These are phyloP conservation scores for Papiliotrema laurentii DNA, from an alignment of 1,284 basidiomycete genomes.

Conservation along the genomic window DNA sequence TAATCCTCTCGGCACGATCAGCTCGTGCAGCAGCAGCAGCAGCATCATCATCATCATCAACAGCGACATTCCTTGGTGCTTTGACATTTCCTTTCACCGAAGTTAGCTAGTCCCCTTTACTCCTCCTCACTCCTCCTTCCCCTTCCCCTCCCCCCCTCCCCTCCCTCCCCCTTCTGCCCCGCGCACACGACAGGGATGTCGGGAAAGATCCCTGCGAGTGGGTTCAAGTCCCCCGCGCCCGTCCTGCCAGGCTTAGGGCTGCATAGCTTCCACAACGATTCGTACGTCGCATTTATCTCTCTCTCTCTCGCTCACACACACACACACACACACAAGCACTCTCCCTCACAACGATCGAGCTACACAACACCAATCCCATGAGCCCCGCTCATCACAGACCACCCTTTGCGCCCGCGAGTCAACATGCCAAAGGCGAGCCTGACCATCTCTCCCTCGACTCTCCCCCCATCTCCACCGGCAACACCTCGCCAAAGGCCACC, in stretches of 20 bases:
- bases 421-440: slow-evolving; percentile 21
- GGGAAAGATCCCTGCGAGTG: slow-evolving; percentile 17
- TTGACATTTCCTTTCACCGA: too few relatives aligned
- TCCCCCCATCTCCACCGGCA: background rate
- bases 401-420: slow-evolving; percentile 31
- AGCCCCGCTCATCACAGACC: slow-evolving; percentile 19
- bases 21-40: too few relatives aligned
- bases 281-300: slow-evolving; percentile 25
- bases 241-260: slow-evolving; percentile 46
- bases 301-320: background rate
- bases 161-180: background rate
- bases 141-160: background rate
- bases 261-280: slow-evolving; percentile 46
- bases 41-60: too few relatives aligned
- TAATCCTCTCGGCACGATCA: too few relatives aligned
- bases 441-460: slow-evolving; percentile 24
- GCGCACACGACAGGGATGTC: background rate
- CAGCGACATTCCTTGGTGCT: too few relatives aligned
- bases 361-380: background rate
- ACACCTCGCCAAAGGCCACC: background rate
- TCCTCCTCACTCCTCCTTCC: background rate
- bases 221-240: slow-evolving; percentile 38
- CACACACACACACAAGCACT: background rate
- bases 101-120: background rate
- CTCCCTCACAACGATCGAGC: background rate